phyloP scores from a whole-genome alignment of 163 green algal species.

The Prototheca wickerhamii region DNA sequence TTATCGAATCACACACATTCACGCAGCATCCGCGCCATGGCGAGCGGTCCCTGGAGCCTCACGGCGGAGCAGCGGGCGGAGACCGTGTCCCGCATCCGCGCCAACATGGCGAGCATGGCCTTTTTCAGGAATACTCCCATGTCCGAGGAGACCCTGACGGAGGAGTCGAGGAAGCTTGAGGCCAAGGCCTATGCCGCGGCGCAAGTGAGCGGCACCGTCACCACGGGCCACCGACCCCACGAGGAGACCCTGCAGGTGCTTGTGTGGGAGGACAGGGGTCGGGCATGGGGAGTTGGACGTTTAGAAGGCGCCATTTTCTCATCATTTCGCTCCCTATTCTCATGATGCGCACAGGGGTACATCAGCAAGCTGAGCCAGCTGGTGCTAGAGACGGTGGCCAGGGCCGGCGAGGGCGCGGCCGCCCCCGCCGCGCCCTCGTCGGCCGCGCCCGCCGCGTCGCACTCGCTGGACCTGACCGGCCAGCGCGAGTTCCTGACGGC shows the following conservation, averaged over 20 bases:
- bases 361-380: conserved; percentile 58
- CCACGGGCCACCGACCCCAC: conserved; percentile 57
- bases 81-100: conserved; percentile 38
- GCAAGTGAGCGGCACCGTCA: conserved; percentile 61
- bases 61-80: conserved; percentile 36
- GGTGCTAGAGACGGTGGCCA: conserved; percentile 43
- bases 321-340: not conserved
- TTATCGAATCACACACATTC: no score
- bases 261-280: not conserved
- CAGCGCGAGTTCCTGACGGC: conserved; percentile 76
- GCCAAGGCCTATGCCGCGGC: conserved; percentile 72
- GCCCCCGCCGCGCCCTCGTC: not conserved
- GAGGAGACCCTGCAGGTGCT: conserved; percentile 32
- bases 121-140: conserved; percentile 39
- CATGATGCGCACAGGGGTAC: conserved; percentile 9
- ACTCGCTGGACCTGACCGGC: conserved; percentile 58
- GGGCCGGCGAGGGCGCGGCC: conserved; percentile 1
- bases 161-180: conserved; percentile 43
- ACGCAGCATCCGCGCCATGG: no score
- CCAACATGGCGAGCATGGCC: conserved; percentile 42
- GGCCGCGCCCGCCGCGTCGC: not conserved
- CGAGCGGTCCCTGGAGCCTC: conserved; percentile 28
- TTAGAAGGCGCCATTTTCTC: not conserved
- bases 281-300: not conserved
- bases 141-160: conserved; percentile 22